Conservation (phyloP, 1,284 basidiomycete genomes). For the Sporisorium iseilematis-ciliati region DNA sequence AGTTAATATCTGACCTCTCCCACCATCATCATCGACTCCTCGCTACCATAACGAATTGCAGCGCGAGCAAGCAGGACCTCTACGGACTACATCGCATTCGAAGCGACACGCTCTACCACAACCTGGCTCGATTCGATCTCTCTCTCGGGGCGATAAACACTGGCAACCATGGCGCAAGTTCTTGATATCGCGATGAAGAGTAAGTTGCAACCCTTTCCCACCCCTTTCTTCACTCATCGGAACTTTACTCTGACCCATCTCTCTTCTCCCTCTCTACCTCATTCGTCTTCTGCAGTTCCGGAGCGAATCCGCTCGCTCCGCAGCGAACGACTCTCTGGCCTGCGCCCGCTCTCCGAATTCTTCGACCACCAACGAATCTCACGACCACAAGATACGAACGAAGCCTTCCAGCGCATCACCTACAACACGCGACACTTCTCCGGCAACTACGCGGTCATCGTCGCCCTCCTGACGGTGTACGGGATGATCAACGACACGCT, state of each 20-base stretch:
- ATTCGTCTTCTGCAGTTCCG: constrained; percentile 52
- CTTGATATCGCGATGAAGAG: constrained; percentile 57
- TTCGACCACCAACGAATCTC: constrained; percentile 91
- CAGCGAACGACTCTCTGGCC: constrained; percentile 85
- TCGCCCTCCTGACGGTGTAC: constrained; percentile 86
- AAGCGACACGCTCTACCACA: not conserved
- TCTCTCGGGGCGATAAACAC: not conserved
- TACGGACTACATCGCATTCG: no score
- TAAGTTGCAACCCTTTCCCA: constrained; percentile 20
- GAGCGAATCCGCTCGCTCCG: constrained; percentile 58
- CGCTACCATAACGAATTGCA: no score
- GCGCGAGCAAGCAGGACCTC: not conserved
- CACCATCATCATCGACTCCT: not conserved
- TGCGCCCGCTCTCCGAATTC: constrained; percentile 77
- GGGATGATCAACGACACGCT: constrained; percentile 87
- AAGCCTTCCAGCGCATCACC: constrained; percentile 79
- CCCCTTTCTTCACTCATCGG: not conserved
- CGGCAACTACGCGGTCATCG: constrained; percentile 84
- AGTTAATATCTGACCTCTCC: no score
- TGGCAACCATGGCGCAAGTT: constrained; percentile 54
- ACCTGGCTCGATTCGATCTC: not conserved
- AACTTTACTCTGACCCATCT: no score
- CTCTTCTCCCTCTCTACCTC: no score
- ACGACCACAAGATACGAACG: constrained; percentile 76
- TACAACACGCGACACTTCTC: constrained; percentile 80